Base-by-base conservation (phyloP, 495 filamentous ascomycete species). In the Jackrogersella minutella region DNA sequence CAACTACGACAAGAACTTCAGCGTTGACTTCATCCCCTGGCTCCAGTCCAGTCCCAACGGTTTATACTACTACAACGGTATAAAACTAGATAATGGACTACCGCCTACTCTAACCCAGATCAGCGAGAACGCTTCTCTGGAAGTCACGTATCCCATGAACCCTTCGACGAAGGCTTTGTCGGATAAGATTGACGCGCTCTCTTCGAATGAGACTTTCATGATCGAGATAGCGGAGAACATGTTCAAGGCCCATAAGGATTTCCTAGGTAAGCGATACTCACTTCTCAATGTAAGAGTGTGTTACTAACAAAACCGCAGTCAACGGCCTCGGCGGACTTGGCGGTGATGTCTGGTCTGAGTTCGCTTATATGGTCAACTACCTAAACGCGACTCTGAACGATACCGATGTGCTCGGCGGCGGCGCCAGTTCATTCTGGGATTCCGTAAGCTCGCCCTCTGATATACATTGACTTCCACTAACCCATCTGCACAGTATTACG, bases 11-110 rank as follows among this genome's bases (percentile, higher is more conserved):
- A 77, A 81, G 10, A 79, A 83, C 17, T 78, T 86, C 4, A 77
- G 76, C 33, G 85, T 91, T 33, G 84, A 90, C 44, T 91, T 91
- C 62, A 89, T 90, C 36, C 82, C 82, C 0, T 91, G 84, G 81
- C 74, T 85, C 28, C 85, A 91, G 66, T 78, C 65, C 14, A 82
- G 73, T 41, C 71, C 74, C 19, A 90, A 90, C 57, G 75, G 81
- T 0, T 78, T 86, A 4, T 76, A 80, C 9, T 76, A 85, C 57
- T 66, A 80, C 24, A 78, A 82, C 14, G 85, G 86, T 0, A 77
- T 84, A 64, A 84, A 84, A 50, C 73, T 87, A 0, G 59, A 69
- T 10, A 74, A 58, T 7, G 78, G 78, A 2, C 34, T 80, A 10
- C 77, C 78, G 2, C 78, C 78, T 6, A 63, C 80, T 69, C 3